Evolutionary conservation across 306 rosid genomes (phyloP), one percentile per base, ranked within the genome.

Genomic region (Vicia villosa): DNA sequence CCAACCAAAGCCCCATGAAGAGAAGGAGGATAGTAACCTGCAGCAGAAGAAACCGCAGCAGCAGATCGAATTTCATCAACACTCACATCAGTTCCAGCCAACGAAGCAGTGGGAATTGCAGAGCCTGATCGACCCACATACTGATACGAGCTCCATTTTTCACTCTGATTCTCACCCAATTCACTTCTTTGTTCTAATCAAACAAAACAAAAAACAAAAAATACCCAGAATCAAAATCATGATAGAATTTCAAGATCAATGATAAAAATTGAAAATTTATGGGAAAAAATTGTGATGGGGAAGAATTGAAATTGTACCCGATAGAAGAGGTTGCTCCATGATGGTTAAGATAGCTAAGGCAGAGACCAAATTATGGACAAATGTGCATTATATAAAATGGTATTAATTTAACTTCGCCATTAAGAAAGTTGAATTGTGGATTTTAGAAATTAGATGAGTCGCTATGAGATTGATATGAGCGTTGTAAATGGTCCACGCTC

Each of bases 31-130:
- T 88, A 94, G 42, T 66, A 63, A 46, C 86, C 83, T 12, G 95
- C 82, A 66, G 86, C 56, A 32, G 96, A 80, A 73, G 86, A 54
- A 78, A 69, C 61, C 58, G 88, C 75, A 40, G 88, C 88, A 5
- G 98, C 97, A 19, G 96, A 88, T 32, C 98, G 83, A 58, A 93
- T 90, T 83, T 93, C 98, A 58, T 86, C 97, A 19, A 93, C 92
- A 82, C 90, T 93, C 69, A 93, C 91, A 64, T 88, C 89, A 66
- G 81, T 83, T 41, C 85, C 98, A 42, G 89, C 87, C 77, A 75
- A 60, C 3, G 91, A 85, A 74, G 89, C 79, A 46, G 84, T 81
- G 13, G 95, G 96, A 9, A 83, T 67, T 59, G 42, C 86, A 36
- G 96, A 82, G 17, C 91, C 97, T 10, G 87, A 58, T 83, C 89